Evolutionary conservation across 2,329 filamentous ascomycete species (phyloP).

Genomic region (Talaromyces amestolkiae): DNA sequence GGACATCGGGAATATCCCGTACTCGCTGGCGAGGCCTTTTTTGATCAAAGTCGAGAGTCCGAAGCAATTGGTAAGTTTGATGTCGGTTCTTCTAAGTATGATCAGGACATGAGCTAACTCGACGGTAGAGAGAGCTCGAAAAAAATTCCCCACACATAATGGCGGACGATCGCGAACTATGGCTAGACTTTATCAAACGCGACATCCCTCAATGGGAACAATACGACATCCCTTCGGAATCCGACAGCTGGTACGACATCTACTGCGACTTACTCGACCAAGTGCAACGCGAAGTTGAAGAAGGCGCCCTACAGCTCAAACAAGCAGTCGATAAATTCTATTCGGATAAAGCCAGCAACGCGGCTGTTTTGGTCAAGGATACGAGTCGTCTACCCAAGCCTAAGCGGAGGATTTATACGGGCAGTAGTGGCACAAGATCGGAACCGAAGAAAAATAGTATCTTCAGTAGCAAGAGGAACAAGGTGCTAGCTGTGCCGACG

Average conservation of each 20-base stretch:
- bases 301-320: slow-evolving; percentile 59
- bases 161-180: slow-evolving; percentile 68
- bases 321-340: slow-evolving; percentile 58
- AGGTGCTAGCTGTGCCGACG: slow-evolving; percentile 38
- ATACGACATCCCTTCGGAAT: slow-evolving; percentile 63
- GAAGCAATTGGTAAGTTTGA: slow-evolving; percentile 62
- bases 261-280: slow-evolving; percentile 68
- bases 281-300: slow-evolving; percentile 56
- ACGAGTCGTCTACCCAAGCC: slow-evolving; percentile 6
- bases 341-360: slow-evolving; percentile 57
- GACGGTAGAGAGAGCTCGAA: slow-evolving; percentile 60
- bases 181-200: slow-evolving; percentile 73
- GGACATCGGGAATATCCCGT: slow-evolving; percentile 70
- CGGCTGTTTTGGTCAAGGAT: slow-evolving; percentile 21
- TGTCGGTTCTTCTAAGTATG: neutral
- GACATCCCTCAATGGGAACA: slow-evolving; percentile 71
- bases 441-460: slow-evolving; percentile 34
- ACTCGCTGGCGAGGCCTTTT: slow-evolving; percentile 63
- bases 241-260: slow-evolving; percentile 71
- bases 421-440: slow-evolving; percentile 21
- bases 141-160: slow-evolving; percentile 71
- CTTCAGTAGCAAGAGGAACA: slow-evolving; percentile 39
- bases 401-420: slow-evolving; percentile 7
- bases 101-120: slow-evolving; percentile 11
- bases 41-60: slow-evolving; percentile 70